Evolutionary conservation across 257 asterid species (phyloP).

Genomic region (Fraxinus excelsior): DNA sequence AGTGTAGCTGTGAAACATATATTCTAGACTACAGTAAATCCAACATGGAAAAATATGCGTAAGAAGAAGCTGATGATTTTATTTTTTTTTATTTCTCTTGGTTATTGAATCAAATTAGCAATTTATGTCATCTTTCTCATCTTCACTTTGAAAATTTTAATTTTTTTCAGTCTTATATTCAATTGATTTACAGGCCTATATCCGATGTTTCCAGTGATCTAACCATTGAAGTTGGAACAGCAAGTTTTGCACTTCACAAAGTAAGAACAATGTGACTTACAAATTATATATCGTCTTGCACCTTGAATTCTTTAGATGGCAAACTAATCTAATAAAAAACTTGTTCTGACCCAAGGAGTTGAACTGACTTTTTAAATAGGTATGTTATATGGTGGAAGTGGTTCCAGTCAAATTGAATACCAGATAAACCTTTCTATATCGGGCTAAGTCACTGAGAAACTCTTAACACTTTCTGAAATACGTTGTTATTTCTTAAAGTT

Average conservation of each 20-base stretch:
- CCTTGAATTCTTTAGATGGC: background rate
- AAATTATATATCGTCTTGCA: background rate
- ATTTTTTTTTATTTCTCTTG: background rate
- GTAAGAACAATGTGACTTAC: conserved; percentile 42
- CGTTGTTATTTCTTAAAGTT: background rate
- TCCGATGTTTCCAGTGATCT: conserved; percentile 98
- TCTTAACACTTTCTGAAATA: background rate
- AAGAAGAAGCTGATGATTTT: conserved; percentile 30
- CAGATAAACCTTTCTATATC: background rate
- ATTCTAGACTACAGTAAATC: conserved; percentile 17
- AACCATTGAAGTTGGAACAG: conserved; percentile 74
- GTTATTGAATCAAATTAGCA: conserved; percentile 1
- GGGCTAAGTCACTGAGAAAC: background rate
- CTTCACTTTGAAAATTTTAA: background rate
- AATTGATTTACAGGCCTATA: conserved; percentile 74
- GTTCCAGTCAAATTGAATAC: background rate
- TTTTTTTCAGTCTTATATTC: background rate
- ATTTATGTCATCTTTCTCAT: conserved; percentile 2
- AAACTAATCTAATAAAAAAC: background rate
- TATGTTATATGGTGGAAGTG: background rate
- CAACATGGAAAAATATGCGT: conserved; percentile 34
- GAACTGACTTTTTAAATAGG: background rate
- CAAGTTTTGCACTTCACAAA: conserved; percentile 84
- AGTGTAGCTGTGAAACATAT: background rate
- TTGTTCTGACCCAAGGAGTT: background rate